phyloP scores from a whole-genome alignment of 2,329 filamentous ascomycete genomes.

The Escovopsis sp. region DNA sequence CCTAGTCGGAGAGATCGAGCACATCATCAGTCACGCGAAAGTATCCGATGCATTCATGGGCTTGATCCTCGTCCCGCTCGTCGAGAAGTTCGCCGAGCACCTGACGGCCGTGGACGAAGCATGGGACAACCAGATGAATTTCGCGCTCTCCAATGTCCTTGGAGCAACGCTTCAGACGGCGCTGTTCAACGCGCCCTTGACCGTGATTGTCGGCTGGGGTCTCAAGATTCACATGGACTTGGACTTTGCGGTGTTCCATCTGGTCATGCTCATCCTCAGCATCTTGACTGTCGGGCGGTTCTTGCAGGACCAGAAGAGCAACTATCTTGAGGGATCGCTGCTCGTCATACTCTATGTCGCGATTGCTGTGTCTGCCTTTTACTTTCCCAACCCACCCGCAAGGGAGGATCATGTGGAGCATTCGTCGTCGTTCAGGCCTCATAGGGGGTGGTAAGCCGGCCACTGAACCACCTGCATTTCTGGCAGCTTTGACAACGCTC shows the following conservation, averaged over 20 bases:
- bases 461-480: too few relatives aligned
- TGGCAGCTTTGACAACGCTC: too few relatives aligned
- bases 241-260: slow-evolving; percentile 78
- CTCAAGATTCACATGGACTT: slow-evolving; percentile 56
- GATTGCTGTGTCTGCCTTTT: slow-evolving; percentile 43
- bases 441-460: too few relatives aligned
- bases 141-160: slow-evolving; percentile 72
- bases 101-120: slow-evolving; percentile 74
- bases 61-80: slow-evolving; percentile 64
- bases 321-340: slow-evolving; percentile 76
- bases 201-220: slow-evolving; percentile 74
- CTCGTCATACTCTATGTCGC: slow-evolving; percentile 54
- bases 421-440: background rate
- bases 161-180: slow-evolving; percentile 82
- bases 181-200: slow-evolving; percentile 71
- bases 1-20: slow-evolving; percentile 57
- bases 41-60: slow-evolving; percentile 44
- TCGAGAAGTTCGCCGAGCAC: slow-evolving; percentile 79
- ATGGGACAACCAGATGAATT: slow-evolving; percentile 71
- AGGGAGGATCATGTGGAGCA: background rate
- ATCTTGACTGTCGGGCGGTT: slow-evolving; percentile 83
- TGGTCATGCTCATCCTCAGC: slow-evolving; percentile 64
- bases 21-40: slow-evolving; percentile 30
- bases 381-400: slow-evolving; percentile 32
- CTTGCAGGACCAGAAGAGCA: slow-evolving; percentile 73